Evolutionary conservation across 2,329 filamentous ascomycete species (phyloP), one percentile per base, ranked within the genome.

Genomic region (Fusarium sp.): DNA sequence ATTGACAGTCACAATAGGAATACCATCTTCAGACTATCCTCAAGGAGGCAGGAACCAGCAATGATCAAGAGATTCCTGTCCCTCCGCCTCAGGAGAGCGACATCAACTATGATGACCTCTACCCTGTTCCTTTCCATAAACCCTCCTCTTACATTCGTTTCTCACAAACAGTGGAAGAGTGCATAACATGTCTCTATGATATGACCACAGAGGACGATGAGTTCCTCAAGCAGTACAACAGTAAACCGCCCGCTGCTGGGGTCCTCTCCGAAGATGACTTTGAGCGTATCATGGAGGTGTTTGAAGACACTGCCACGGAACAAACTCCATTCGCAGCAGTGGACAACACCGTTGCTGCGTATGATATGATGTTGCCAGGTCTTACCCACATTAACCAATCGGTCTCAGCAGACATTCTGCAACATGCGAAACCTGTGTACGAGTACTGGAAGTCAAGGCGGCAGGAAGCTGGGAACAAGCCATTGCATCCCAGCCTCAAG

Each of bases 101-200:
- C 71, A 83, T 95, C 81, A 88, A 93, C 81, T 99, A 98, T 90
- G 93, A 97, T 81, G 88, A 91, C 76, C 88, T 98, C 75, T 98
- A 98, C 79, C 88, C 91, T 52, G 89, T 88, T 71, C 84, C 85
- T 61, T 98, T 95, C 82, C 88, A 90, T 76, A 92, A 97, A 80
- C 94, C 96, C 55, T 90, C 91, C 67, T 96, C 94, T 67, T 98
- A 98, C 82, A 97, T 99, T 79, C 94, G 95, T 71, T 98, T 97
- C 83, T 98, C 96, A 70, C 95, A 97, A 73, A 99, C 96, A 4
- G 95, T 99, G 67, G 96, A 99, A 82, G 96, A 99, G 81, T 97
- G 92, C 76, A 91, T 94, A 77, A 92, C 93, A 76, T 92, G 91
- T 78, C 89, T 91, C 75, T 99, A 99, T 90, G 94, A 97, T 82